Conservation (phyloP, 768 basidiomycete species). For the Lepiota brunneoincarnata region DNA sequence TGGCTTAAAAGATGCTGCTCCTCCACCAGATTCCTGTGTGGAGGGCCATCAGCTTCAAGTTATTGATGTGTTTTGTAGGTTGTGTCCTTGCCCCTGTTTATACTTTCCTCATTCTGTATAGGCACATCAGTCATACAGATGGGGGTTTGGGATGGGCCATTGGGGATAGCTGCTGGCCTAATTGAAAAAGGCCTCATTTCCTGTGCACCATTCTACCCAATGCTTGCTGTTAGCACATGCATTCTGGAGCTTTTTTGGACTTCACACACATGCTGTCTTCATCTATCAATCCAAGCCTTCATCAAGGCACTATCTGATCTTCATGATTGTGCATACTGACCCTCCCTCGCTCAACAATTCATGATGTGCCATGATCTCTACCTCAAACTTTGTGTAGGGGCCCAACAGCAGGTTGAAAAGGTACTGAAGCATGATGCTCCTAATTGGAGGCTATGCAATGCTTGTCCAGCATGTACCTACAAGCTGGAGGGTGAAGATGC, state of each 20-base stretch:
- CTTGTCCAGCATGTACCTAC: slow-evolving; percentile 18
- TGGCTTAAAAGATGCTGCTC: too few relatives aligned
- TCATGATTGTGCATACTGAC: slow-evolving; percentile 19
- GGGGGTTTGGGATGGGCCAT: neutral
- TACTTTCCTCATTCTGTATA: neutral
- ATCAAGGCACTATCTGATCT: slow-evolving; percentile 26
- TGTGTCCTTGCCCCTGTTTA: too few relatives aligned
- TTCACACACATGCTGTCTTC: slow-evolving; percentile 20
- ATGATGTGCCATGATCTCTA: slow-evolving; percentile 24
- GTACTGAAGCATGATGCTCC: slow-evolving; percentile 22
- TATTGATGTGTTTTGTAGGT: too few relatives aligned
- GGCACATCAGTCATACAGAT: neutral
- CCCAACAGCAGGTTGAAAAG: slow-evolving; percentile 14
- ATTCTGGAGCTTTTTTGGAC: slow-evolving; percentile 22
- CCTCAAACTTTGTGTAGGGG: slow-evolving; percentile 11
- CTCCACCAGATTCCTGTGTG: too few relatives aligned
- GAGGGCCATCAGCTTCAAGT: too few relatives aligned
- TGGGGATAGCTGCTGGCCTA: slow-evolving; percentile 14
- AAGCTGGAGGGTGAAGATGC: slow-evolving; percentile 18
- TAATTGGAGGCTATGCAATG: slow-evolving; percentile 12
- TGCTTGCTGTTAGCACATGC: slow-evolving; percentile 17
- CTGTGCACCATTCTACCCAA: slow-evolving; percentile 18
- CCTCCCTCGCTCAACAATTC: slow-evolving; percentile 20
- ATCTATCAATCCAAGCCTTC: slow-evolving; percentile 24
- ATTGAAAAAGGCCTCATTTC: slow-evolving; percentile 24